Evolutionary conservation across 2,329 filamentous ascomycete species (phyloP), one percentile per base, ranked within the genome.

Genomic region (Colletotrichum magnum): DNA sequence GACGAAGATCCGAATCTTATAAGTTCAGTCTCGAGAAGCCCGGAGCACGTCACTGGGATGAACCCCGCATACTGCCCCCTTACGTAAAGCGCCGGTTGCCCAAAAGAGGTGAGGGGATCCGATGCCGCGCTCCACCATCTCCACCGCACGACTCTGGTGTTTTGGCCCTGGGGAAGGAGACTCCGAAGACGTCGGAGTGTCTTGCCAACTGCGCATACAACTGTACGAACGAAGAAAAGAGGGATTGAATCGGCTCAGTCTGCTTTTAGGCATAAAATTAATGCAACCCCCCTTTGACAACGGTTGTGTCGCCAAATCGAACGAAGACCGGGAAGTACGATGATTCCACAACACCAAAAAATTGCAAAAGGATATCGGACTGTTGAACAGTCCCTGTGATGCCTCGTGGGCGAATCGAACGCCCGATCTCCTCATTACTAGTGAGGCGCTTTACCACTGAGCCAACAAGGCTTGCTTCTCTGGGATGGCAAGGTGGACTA

Each of bases 401-500:
- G 62, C 66, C 66, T 66, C 66, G 66, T 69, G 66, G 66, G 54
- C 48, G 66, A 69, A 69, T 69, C 66, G 66, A 69, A 69, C 66
- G 48, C 54, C 66, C 66, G 66, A 69, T 69, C 62, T 69, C 57
- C 66, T 69, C 66, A 66, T 69, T 69, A 69, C 66, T 69, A 69
- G 66, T 69, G 66, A 69, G 66, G 57, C 66, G 66, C 66, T 69
- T 60, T 69, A 69, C 66, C 66, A 69, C 66, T 69, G 57, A 69
- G 66, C 66, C 66, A 69, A 69, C 66, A 69, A 66, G 60, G 43
- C 60, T 62, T 54, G 59, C 15, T 43, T 3, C 13, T 6, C 3
- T 4, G 0, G 0, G 1, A 2, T n/a, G 1, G 21, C n/a, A 54
- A 6, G 1, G 15, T 9, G 13, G 50, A 6, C 5, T 43, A 54